phyloP scores from a whole-genome alignment of 2,329 filamentous ascomycete genomes.

The Dissoconium aciculare region DNA sequence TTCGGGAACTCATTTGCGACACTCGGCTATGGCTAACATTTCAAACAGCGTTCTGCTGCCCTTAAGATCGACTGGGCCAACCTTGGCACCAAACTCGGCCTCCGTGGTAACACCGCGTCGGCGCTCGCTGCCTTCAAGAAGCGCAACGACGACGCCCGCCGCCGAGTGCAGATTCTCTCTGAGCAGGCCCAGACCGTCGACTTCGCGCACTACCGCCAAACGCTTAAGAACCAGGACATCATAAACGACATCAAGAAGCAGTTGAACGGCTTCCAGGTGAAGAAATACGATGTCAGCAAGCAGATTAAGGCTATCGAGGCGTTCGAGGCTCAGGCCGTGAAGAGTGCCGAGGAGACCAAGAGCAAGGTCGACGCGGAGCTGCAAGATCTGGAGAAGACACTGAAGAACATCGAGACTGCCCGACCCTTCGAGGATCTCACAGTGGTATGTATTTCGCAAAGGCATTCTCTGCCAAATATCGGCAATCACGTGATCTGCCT shows the following conservation, averaged over 20 bases:
- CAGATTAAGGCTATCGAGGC: constrained; percentile 97
- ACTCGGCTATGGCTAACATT: no score
- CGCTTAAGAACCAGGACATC: constrained; percentile 91
- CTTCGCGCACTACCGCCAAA: constrained; percentile 79
- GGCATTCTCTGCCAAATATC: constrained; percentile 7
- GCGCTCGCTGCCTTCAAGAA: constrained; percentile 97
- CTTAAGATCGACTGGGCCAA: constrained; percentile 99
- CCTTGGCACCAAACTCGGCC: constrained; percentile 83
- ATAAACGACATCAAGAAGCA: constrained; percentile 96
- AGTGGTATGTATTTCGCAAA: constrained; percentile 54
- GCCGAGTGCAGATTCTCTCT: constrained; percentile 71
- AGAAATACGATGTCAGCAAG: constrained; percentile 78
- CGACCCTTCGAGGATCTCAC: constrained; percentile 94
- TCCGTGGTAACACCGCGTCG: constrained; percentile 83
- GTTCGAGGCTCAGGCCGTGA: constrained; percentile 91
- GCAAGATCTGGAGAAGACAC: constrained; percentile 80
- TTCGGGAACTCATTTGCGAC: constrained; percentile 11
- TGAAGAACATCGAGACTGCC: constrained; percentile 94
- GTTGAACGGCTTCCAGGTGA: constrained; percentile 80
- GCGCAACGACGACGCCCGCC: constrained; percentile 96
- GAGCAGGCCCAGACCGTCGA: constrained; percentile 79
- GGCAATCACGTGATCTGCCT: constrained; percentile 14
- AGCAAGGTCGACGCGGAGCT: constrained; percentile 88
- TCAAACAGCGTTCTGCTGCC: constrained; percentile 77
- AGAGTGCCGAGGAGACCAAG: constrained; percentile 96